Evolutionary conservation across 768 basidiomycete genomes (phyloP), one percentile per base, ranked within the genome.

Genomic region (Lactarius sanguifluus): DNA sequence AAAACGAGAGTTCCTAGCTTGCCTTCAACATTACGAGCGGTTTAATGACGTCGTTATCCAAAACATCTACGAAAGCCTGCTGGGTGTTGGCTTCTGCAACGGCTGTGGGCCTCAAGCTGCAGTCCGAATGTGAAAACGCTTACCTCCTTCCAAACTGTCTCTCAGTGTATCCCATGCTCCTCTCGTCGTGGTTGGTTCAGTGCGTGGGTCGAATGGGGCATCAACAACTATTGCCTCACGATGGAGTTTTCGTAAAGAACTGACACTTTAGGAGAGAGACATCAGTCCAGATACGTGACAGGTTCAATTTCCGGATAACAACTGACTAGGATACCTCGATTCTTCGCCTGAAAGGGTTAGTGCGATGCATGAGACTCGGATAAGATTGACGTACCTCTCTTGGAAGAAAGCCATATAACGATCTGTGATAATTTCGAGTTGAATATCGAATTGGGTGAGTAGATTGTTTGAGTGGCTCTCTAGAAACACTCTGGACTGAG

Each of bases 321-420:
- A 52, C 50, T 52, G 50, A 52, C 50, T 52, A 52, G 25, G 50
- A 25, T 52, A 13, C 50, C 25, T 52, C 50, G 6, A 52, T 52
- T 15, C 50, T 52, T 52, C 25, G 50, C 50, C 50, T 52, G 25
- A 52, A 15, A 34, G 1, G 25, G 23, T 25, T 7, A 52, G 50
- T 52, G 50, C 2, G 13, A 7, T 15, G 23, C 25, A 16, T 15
- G 15, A 15, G 23, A 52, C 23, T 3, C 25, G 25, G 25, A 52
- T 25, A 25, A 15, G 3, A 25, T 25, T 28, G 25, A 52, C 25
- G 25, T 23, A 52, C 50, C 50, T 52, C 50, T 52, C 50, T 23
- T 52, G 50, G 25, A 52, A 52, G 50, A 52, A 52, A 52, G 23
- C 50, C 50, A 52, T 25, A 25, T 52, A 52, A 2, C 50, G 50